Conservation (phyloP, 345 rosid genomes). For the Dipteronia dyeriana region DNA sequence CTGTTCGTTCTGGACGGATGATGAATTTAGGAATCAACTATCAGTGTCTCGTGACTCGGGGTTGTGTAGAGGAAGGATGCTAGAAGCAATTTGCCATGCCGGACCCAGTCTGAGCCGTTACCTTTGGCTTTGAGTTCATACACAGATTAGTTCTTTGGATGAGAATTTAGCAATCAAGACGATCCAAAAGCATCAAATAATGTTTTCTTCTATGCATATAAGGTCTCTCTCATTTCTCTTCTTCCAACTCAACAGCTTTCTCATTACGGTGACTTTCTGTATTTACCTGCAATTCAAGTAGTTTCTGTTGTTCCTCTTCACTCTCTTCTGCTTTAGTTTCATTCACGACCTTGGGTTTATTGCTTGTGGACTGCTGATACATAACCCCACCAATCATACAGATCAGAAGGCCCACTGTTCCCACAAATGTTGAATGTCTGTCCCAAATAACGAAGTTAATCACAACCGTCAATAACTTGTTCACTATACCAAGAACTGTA, state of each 20-base stretch:
- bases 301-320: constrained; percentile 70
- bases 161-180: background rate
- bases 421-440: constrained; percentile 78
- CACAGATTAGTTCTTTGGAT: background rate
- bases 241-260: constrained; percentile 32
- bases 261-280: constrained; percentile 29
- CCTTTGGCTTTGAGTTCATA: background rate
- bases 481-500: constrained; percentile 98
- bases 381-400: constrained; percentile 90
- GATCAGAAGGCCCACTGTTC: constrained; percentile 83
- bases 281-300: constrained; percentile 71
- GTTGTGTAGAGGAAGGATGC: background rate
- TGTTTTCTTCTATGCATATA: background rate
- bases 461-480: constrained; percentile 86
- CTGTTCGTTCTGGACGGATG: background rate
- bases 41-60: background rate
- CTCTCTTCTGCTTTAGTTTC: constrained; percentile 40
- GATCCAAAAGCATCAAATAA: constrained; percentile 1
- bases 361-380: constrained; percentile 85
- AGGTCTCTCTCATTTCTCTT: constrained; percentile 24
- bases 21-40: background rate
- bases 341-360: constrained; percentile 57
- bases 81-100: background rate
- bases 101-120: background rate
- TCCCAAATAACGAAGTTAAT: constrained; percentile 91